Percentiles rank a stretch among this genome's conserved stretches.
Conservation (phyloP, 768 basidiomycete species). For the Trametes villosa region DNA sequence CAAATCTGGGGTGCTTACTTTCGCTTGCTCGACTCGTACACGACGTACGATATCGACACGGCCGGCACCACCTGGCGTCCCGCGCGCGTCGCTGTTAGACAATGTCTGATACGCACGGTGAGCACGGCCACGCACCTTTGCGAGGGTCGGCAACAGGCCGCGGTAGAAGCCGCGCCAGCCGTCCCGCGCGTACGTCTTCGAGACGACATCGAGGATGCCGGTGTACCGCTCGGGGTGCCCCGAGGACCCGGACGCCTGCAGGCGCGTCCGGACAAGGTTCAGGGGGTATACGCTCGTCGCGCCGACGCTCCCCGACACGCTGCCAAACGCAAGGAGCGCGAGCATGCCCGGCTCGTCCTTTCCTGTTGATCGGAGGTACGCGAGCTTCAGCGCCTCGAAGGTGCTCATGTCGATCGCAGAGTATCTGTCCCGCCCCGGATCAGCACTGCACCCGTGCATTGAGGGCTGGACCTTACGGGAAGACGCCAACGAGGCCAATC, state of each 20-base stretch:
- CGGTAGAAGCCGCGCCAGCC: slow-evolving; percentile 96
- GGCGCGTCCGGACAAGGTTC: slow-evolving; percentile 88
- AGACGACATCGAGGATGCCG: slow-evolving; percentile 84
- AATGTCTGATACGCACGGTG: slow-evolving; percentile 15
- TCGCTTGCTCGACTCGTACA: slow-evolving; percentile 86
- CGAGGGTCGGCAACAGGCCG: slow-evolving; percentile 88
- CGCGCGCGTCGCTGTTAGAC: neutral
- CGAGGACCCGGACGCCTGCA: slow-evolving; percentile 95
- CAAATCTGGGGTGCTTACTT: slow-evolving; percentile 49
- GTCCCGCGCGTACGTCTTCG: slow-evolving; percentile 79
- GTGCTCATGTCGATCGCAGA: slow-evolving; percentile 98
- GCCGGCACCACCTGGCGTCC: slow-evolving; percentile 82
- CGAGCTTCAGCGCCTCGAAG: slow-evolving; percentile 93
- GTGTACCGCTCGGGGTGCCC: slow-evolving; percentile 92
- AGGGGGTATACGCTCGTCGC: slow-evolving; percentile 93
- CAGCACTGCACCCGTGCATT: neutral
- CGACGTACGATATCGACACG: slow-evolving; percentile 96
- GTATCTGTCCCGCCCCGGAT: slow-evolving; percentile 51
- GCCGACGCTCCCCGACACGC: slow-evolving; percentile 90
- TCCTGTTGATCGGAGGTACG: slow-evolving; percentile 84
- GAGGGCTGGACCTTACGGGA: slow-evolving; percentile 64
- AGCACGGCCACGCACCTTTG: slow-evolving; percentile 62
- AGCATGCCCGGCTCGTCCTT: slow-evolving; percentile 89
- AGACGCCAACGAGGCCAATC: slow-evolving; percentile 96
- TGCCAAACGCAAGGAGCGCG: slow-evolving; percentile 88